These are phyloP conservation scores for Xenosphaeropsis pyriputrescens DNA, from an alignment of 2,329 filamentous ascomycete genomes.

Conservation along the genomic window DNA sequence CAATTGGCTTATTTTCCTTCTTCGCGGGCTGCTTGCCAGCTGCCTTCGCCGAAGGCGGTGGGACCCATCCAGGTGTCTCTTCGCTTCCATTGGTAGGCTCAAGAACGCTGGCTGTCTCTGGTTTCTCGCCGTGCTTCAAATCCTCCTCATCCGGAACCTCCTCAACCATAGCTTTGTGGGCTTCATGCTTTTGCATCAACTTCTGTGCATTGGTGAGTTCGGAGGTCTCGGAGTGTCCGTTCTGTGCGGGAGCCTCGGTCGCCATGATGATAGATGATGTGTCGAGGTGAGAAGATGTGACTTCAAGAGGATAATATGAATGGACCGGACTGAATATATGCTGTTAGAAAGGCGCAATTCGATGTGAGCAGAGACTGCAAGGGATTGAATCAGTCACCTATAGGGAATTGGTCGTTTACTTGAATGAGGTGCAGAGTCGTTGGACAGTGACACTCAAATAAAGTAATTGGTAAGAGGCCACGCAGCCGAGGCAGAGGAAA, in stretches of 20 bases:
- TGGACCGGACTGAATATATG: too few relatives aligned
- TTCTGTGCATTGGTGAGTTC: conserved; percentile 27
- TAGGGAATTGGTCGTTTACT: too few relatives aligned
- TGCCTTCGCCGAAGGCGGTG: conserved; percentile 43
- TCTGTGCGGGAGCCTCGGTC: not conserved
- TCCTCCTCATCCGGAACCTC: conserved; percentile 77
- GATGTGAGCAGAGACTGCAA: too few relatives aligned
- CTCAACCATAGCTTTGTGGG: conserved; percentile 55
- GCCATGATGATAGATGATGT: not conserved
- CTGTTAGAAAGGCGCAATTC: too few relatives aligned
- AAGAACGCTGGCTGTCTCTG: conserved; percentile 21
- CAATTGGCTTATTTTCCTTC: conserved; percentile 33
- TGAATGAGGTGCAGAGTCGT: too few relatives aligned
- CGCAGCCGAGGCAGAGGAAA: too few relatives aligned
- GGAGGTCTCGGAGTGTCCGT: not conserved
- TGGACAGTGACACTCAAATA: too few relatives aligned
- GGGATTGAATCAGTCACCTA: too few relatives aligned
- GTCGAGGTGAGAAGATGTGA: too few relatives aligned
- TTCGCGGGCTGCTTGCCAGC: conserved; percentile 54
- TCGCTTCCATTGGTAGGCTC: conserved; percentile 20
- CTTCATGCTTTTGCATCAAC: conserved; percentile 47
- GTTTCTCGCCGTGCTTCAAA: conserved; percentile 37
- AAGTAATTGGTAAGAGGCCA: too few relatives aligned
- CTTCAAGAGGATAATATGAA: too few relatives aligned
- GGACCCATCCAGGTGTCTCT: conserved; percentile 29